Conservation (phyloP, 2,329 filamentous ascomycete genomes). For the Mollisia scopiformis region DNA sequence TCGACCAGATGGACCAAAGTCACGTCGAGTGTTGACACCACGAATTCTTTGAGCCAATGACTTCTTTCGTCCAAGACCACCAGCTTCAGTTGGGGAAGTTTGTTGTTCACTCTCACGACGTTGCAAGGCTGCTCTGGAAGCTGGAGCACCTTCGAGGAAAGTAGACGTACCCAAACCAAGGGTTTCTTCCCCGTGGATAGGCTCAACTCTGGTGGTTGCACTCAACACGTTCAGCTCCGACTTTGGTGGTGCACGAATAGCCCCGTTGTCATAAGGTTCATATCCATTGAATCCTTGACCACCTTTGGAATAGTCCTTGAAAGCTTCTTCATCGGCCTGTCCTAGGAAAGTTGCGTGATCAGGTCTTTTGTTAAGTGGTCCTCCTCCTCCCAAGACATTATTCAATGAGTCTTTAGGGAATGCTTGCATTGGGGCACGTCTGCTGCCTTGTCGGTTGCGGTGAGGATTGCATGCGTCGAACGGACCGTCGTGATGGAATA, state of each 20-base stretch:
- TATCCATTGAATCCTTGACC: constrained; percentile 41
- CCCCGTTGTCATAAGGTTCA: constrained; percentile 46
- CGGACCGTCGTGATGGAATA: constrained; percentile 96
- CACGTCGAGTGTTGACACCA: constrained; percentile 74
- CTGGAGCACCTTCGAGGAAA: constrained; percentile 92
- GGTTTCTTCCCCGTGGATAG: constrained; percentile 82
- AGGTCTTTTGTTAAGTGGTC: constrained; percentile 78
- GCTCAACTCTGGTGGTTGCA: constrained; percentile 65
- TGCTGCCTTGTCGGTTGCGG: constrained; percentile 82
- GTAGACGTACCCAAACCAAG: constrained; percentile 90
- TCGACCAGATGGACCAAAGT: constrained; percentile 61
- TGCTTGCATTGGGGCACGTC: constrained; percentile 90
- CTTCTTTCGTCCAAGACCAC: constrained; percentile 85
- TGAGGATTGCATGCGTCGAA: constrained; percentile 97
- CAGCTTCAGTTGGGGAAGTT: constrained; percentile 50
- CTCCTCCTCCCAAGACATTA: constrained; percentile 86
- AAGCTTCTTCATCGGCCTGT: constrained; percentile 77
- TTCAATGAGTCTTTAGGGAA: constrained; percentile 93
- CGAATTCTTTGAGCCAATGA: constrained; percentile 91
- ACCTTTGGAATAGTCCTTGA: constrained; percentile 70
- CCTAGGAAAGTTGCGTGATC: constrained; percentile 91
- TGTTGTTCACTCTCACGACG: constrained; percentile 73
- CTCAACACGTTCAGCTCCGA: constrained; percentile 60
- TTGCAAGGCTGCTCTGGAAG: constrained; percentile 77
- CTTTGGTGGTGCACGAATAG: constrained; percentile 39